Evolutionary conservation across 768 basidiomycete species (phyloP).

Genomic region (Hericium rajendrae): DNA sequence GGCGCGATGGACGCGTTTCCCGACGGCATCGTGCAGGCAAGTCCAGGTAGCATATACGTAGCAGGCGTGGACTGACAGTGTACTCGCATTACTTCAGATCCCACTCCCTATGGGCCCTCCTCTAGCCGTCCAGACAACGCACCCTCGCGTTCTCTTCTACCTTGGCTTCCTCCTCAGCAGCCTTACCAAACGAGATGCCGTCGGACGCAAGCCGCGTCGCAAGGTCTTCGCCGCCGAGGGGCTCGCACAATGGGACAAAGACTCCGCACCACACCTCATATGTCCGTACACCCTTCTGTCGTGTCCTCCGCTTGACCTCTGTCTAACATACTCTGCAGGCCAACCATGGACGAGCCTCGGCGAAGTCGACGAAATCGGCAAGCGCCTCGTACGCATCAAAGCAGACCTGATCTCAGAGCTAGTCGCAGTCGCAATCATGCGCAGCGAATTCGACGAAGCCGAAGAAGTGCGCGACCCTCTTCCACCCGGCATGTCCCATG

Average conservation of each 20-base stretch:
- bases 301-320: too few relatives aligned
- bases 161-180: slow-evolving; percentile 61
- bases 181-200: slow-evolving; percentile 59
- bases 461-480: slow-evolving; percentile 34
- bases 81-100: too few relatives aligned
- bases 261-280: slow-evolving; percentile 27
- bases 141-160: slow-evolving; percentile 54
- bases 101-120: slow-evolving; percentile 28
- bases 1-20: slow-evolving; percentile 34
- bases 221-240: slow-evolving; percentile 64
- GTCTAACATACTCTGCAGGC: slow-evolving; percentile 25
- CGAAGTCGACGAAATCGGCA: slow-evolving; percentile 40
- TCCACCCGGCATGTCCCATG: background rate
- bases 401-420: slow-evolving; percentile 69
- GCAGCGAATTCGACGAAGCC: slow-evolving; percentile 59
- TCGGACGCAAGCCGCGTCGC: slow-evolving; percentile 66
- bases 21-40: slow-evolving; percentile 31
- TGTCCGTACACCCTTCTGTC: background rate
- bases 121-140: slow-evolving; percentile 50
- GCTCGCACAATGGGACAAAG: slow-evolving; percentile 36
- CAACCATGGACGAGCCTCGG: slow-evolving; percentile 43
- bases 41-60: too few relatives aligned
- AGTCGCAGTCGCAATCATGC: slow-evolving; percentile 51
- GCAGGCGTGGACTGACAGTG: too few relatives aligned
- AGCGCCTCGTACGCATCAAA: slow-evolving; percentile 47